Base-by-base conservation (phyloP, 306 rosid species). In the Delonix regia region DNA sequence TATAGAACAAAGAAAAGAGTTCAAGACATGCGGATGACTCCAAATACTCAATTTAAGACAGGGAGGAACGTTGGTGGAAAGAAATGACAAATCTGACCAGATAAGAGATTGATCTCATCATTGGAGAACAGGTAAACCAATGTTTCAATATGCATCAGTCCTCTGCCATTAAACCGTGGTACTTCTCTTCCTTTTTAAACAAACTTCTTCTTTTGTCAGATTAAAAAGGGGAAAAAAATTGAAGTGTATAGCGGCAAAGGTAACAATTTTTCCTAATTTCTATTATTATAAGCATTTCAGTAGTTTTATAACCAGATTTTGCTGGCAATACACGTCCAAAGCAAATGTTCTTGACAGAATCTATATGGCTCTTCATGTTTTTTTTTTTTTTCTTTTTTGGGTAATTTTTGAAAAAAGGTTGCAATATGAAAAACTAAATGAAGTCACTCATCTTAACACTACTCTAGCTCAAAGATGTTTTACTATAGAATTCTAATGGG, bases 21-120 rank as follows among this genome's bases (percentile, higher is more conserved):
- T 45, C 55, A 44, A 42, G 38, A 24, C 15, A 69, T 2, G 14
- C 15, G n/a, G 22, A 25, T 48, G 64, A 49, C 14, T 51, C 38
- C 25, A 63, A 48, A 75, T 48, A 21, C 48, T 30, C 63, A 75
- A 10, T 14, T 51, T n/a, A 52, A 49, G 33, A 41, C 53, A 59
- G 18, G 69, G 69, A 60, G 33, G 59, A 60, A 15, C 4, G 19
- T 49, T 28, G n/a, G 18, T 21, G 48, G 36, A 72, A 34, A 72
- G 28, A 21, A 64, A 28, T 25, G 33, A 59, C 39, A 42, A 74
- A 25, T 57, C 49, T 57, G 57, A 45, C 59, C 27, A 41, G 4
- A 36, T 10, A 45, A 75, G 71, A 68, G 45, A 77, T 41, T 67
- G 19, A 69, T 45, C 34, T 78, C 57, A 57, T 55, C 61, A 47